Evolutionary conservation across 2,329 filamentous ascomycete genomes (phyloP).

Genomic region (Aspergillus calidoustus): DNA sequence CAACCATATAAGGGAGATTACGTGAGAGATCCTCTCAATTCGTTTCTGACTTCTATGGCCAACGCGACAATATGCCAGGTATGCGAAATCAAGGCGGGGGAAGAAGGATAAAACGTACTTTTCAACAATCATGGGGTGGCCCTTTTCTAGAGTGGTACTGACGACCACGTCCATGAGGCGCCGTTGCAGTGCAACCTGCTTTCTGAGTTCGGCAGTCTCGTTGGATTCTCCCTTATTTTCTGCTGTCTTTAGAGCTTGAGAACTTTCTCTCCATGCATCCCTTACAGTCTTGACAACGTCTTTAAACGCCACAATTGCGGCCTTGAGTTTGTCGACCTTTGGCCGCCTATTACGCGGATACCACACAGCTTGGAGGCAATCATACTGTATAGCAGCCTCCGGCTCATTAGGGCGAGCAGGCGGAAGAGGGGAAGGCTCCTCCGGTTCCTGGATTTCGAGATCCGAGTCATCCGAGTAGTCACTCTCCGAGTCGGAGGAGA

Average conservation of each 20-base stretch:
- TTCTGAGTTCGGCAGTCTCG: slow-evolving; percentile 59
- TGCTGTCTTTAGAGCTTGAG: slow-evolving; percentile 60
- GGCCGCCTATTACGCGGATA: slow-evolving; percentile 57
- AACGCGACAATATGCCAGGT: slow-evolving; percentile 33
- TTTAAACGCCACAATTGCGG: slow-evolving; percentile 61
- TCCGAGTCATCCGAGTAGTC: slow-evolving; percentile 56
- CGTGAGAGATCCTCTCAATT: slow-evolving; percentile 41
- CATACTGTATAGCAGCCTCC: slow-evolving; percentile 60
- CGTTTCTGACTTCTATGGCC: slow-evolving; percentile 41
- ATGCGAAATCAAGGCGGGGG: slow-evolving; percentile 23
- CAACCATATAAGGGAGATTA: slow-evolving; percentile 40
- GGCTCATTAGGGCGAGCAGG: slow-evolving; percentile 56
- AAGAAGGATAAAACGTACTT: slow-evolving; percentile 50
- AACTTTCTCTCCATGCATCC: slow-evolving; percentile 65
- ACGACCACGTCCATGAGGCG: slow-evolving; percentile 60
- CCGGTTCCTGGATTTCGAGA: slow-evolving; percentile 56
- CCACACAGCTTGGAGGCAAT: slow-evolving; percentile 66
- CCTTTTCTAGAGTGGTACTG: slow-evolving; percentile 47
- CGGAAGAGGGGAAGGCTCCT: slow-evolving; percentile 61
- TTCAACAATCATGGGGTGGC: slow-evolving; percentile 53
- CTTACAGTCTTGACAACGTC: slow-evolving; percentile 63
- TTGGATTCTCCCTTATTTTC: slow-evolving; percentile 60
- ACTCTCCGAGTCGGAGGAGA: slow-evolving; percentile 54
- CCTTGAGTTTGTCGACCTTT: slow-evolving; percentile 57
- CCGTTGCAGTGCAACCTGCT: slow-evolving; percentile 62